These are phyloP conservation scores for Neltuma alba DNA, from an alignment of 306 rosid genomes.

Conservation along the genomic window DNA sequence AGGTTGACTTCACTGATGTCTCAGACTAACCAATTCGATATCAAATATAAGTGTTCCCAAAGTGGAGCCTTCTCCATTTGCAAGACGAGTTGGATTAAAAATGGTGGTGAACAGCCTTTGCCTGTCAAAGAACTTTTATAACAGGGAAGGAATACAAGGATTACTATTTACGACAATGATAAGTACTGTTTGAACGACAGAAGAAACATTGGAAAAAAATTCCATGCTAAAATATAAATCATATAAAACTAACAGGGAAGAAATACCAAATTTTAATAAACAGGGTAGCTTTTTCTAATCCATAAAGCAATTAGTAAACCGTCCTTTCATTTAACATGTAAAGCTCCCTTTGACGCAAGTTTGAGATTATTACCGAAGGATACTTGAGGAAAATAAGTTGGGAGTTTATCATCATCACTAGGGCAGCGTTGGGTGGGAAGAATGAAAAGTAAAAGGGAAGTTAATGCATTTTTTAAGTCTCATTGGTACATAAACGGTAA, in stretches of 20 bases:
- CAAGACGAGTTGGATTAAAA: conserved; percentile 91
- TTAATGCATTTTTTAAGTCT: too few relatives aligned
- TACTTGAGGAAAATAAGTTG: too few relatives aligned
- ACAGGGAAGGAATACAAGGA: neutral
- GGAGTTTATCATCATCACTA: too few relatives aligned
- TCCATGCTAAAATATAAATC: conserved; percentile 13
- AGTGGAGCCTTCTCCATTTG: conserved; percentile 95
- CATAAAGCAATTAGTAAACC: too few relatives aligned
- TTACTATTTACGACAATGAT: neutral
- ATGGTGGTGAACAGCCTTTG: conserved; percentile 91
- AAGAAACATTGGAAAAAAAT: neutral
- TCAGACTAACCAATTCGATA: conserved; percentile 67
- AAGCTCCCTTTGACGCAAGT: too few relatives aligned
- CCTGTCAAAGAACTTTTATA: conserved; percentile 78
- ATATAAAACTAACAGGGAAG: neutral
- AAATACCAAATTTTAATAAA: too few relatives aligned
- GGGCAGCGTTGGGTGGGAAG: too few relatives aligned
- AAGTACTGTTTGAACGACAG: neutral
- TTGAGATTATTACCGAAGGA: too few relatives aligned
- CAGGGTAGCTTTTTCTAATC: too few relatives aligned
- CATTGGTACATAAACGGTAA: too few relatives aligned
- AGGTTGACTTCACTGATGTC: conserved; percentile 52
- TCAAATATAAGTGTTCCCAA: conserved; percentile 88
- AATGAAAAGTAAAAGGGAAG: too few relatives aligned
- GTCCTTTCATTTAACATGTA: too few relatives aligned